phyloP scores from a whole-genome alignment of 805 yeast genomes.

The Candida morakotiae region DNA sequence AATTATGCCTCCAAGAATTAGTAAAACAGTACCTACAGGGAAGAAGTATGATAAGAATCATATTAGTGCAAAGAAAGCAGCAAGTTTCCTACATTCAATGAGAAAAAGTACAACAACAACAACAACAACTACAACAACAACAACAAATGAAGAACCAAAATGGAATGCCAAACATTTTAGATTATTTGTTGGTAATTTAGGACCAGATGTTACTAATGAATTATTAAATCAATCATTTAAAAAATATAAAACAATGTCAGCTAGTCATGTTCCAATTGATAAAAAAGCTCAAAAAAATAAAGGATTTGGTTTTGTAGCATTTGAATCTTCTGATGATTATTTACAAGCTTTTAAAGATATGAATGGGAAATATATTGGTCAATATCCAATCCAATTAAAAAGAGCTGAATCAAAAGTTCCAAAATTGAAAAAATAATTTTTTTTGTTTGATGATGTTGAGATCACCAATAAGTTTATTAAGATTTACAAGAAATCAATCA shows the following conservation, averaged over 20 bases:
- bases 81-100: conserved; percentile 32
- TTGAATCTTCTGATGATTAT: conserved; percentile 61
- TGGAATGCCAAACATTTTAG: conserved; percentile 74
- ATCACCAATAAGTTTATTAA: neutral
- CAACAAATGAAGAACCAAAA: conserved; percentile 24
- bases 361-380: conserved; percentile 75
- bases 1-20: neutral
- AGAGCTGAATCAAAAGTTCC: conserved; percentile 46
- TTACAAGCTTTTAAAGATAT: conserved; percentile 67
- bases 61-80: conserved; percentile 30
- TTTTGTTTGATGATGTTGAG: conserved; percentile 1
- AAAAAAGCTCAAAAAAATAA: conserved; percentile 42
- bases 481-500: no score
- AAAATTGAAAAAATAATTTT: conserved; percentile 3
- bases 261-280: conserved; percentile 59
- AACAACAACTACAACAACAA: neutral
- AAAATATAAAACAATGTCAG: conserved; percentile 48
- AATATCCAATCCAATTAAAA: conserved; percentile 66
- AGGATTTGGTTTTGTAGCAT: conserved; percentile 76
- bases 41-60: conserved; percentile 4
- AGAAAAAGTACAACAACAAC: conserved; percentile 3
- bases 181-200: conserved; percentile 71
- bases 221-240: conserved; percentile 52
- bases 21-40: neutral
- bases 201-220: conserved; percentile 61